Base-by-base conservation (phyloP, 139 green algal genomes). In the Coccomyxa sp. region DNA sequence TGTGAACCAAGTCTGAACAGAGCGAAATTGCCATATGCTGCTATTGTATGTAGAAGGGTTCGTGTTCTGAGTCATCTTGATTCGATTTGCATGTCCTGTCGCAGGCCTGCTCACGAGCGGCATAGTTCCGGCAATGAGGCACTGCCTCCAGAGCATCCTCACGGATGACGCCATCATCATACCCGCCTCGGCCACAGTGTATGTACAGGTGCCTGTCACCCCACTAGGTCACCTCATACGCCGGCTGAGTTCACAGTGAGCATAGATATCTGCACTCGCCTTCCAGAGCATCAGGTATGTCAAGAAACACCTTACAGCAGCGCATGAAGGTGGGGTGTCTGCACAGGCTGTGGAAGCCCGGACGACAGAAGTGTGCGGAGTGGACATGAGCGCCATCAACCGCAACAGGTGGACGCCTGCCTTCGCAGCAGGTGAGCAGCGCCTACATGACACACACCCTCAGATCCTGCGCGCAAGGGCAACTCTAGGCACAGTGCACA, bases 141-240 rank as follows among this genome's bases (percentile, higher is more conserved):
- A 94, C 55, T 79, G 80, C 29, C 71, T 93, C 36, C 40, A 76
- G 33, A 83, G 85, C 35, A 82, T 96, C 38, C 36, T 91, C 24
- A 88, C 88, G 0, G 41, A 74, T 6, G 87, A 93, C 33, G 78
- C 85, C 0, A 70, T 88, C 22, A 41, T 94, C 24, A 78, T 97
- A 73, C 93, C 93, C 10, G 70, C 84, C 7, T 82, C 79, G 5
- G 89, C 84, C 27, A 95, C 91, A 0, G 90, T 97, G 2, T 93
- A 87, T 77, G 54, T 81, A 31, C 86, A 92, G 78, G 87, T 78
- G 27, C 8, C 27, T 68, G 38, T 44, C 29, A 70, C n/a, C 12
- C 68, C 68, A 39, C 68, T 36, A 18, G n/a, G 3, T 37, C 6
- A 2, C 0, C 29, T 73, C 34, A 18, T 39, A 9, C 8, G 22